Conservation (phyloP, 2,329 filamentous ascomycete species). For the Phaeosphaeriaceae sp. region DNA sequence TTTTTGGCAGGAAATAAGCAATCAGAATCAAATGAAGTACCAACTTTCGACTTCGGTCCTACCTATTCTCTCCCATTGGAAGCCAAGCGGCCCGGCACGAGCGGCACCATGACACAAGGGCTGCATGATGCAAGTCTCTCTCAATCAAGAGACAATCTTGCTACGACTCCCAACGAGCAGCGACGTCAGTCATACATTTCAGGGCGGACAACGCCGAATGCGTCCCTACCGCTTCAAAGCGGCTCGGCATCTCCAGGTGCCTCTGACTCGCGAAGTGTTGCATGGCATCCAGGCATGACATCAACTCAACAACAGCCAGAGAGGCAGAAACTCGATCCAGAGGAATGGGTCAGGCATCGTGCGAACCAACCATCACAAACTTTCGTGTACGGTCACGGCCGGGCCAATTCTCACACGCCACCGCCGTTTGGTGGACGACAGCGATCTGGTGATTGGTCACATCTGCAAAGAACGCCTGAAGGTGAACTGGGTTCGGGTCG, state of each 20-base stretch:
- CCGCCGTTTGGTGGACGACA: slow-evolving; percentile 54
- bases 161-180: slow-evolving; percentile 35
- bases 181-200: slow-evolving; percentile 38
- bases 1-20: slow-evolving; percentile 42
- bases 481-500: slow-evolving; percentile 29
- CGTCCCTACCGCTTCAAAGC: slow-evolving; percentile 53
- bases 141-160: slow-evolving; percentile 44
- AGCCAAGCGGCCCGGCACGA: slow-evolving; percentile 63
- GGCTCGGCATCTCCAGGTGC: slow-evolving; percentile 44
- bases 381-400: slow-evolving; percentile 62
- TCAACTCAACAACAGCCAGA: slow-evolving; percentile 56
- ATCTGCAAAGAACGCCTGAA: slow-evolving; percentile 42
- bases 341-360: slow-evolving; percentile 85
- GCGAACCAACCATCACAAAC: slow-evolving; percentile 60
- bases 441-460: slow-evolving; percentile 56
- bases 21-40: slow-evolving; percentile 63
- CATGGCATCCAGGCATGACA: slow-evolving; percentile 79
- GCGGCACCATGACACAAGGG: slow-evolving; percentile 58
- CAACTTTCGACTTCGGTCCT: slow-evolving; percentile 83
- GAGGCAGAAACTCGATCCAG: slow-evolving; percentile 70
- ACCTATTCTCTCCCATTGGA: slow-evolving; percentile 74
- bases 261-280: slow-evolving; percentile 71
- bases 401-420: slow-evolving; percentile 61
- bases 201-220: slow-evolving; percentile 46
- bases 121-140: slow-evolving; percentile 35